Base-by-base conservation (phyloP, 148 eudicot species). In the Fagopyrum tataricum region DNA sequence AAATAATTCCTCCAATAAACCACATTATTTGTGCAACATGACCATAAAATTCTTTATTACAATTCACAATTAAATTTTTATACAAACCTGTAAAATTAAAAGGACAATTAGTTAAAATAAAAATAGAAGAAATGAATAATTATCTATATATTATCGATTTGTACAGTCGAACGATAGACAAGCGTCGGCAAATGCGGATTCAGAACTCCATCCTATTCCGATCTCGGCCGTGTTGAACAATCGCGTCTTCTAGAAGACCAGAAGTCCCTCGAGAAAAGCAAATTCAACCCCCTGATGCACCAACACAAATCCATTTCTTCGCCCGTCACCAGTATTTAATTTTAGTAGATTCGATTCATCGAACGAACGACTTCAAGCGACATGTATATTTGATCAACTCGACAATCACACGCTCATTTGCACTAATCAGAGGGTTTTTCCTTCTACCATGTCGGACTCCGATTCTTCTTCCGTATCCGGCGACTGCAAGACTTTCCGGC, bases 401-500 rank as follows among this genome's bases (percentile, higher is more conserved):
- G 3, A 62, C 10, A 10, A 31, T 62, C 68, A 15, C 7, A 31
- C 68, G 18, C 43, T n/a, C 68, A 62, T 62, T 62, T 56, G 64
- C 64, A 12, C 43, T 31, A 62, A 62, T 37, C 67, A 61, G 40
- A 61, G 41, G 67, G n/a, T 4, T 24, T 49, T n/a, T 23, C 55
- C 52, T 17, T 73, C 41, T 24, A 61, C 31, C 68, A 62, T 92
- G 95, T 89, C 91, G 14, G 97, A 92, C 84, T 92, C 95, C 24
- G 97, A 92, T 53, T 46, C 85, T 2, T 87, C 97, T 14, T 91
- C 89, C 41, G 85, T 87, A 48, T 76, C 78, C 51, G 79, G 83
- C 81, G 97, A 92, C 26, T 78, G 84, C 80, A 92, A 80, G 76
- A 79, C 74, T 77, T 88, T 90, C 78, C 78, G 87, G 26, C 95